phyloP scores from a whole-genome alignment of 2,329 filamentous ascomycete genomes.

The Exophiala aquamarina region DNA sequence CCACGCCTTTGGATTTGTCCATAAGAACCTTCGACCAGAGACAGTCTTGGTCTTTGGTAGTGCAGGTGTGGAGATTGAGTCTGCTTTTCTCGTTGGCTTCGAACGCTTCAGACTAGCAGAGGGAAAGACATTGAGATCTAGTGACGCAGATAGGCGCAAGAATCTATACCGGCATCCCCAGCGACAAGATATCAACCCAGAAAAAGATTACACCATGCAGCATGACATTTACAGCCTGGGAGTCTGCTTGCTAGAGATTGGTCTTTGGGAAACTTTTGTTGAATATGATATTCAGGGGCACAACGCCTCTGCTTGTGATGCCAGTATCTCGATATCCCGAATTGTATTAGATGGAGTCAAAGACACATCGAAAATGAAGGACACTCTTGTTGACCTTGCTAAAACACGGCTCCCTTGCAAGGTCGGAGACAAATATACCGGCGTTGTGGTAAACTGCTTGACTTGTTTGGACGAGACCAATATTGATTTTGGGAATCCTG shows the following conservation, averaged over 20 bases:
- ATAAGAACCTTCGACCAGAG: conserved; percentile 38
- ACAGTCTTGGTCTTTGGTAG: conserved; percentile 33
- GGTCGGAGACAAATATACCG: conserved; percentile 37
- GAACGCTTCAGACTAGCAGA: conserved; percentile 41
- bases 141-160: conserved; percentile 42
- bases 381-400: conserved; percentile 18
- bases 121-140: conserved; percentile 32
- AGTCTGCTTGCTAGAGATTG: conserved; percentile 55
- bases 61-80: conserved; percentile 23
- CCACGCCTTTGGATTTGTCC: conserved; percentile 33
- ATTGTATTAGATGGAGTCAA: background rate
- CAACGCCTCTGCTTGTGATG: background rate
- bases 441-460: conserved; percentile 35
- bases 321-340: conserved; percentile 6
- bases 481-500: conserved; percentile 30
- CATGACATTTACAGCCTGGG: conserved; percentile 60
- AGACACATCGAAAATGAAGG: background rate
- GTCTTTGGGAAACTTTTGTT: conserved; percentile 46
- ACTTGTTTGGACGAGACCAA: conserved; percentile 31
- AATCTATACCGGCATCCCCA: conserved; percentile 54
- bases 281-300: too few relatives aligned
- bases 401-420: conserved; percentile 24
- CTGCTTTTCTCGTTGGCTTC: conserved; percentile 47
- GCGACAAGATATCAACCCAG: conserved; percentile 43
- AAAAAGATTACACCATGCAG: conserved; percentile 49